A percentile compares a stretch with the other conserved stretches of the same genome.
Evolutionary conservation across 2,329 filamentous ascomycete genomes (phyloP).

Genomic region (Botrytis tulipae): DNA sequence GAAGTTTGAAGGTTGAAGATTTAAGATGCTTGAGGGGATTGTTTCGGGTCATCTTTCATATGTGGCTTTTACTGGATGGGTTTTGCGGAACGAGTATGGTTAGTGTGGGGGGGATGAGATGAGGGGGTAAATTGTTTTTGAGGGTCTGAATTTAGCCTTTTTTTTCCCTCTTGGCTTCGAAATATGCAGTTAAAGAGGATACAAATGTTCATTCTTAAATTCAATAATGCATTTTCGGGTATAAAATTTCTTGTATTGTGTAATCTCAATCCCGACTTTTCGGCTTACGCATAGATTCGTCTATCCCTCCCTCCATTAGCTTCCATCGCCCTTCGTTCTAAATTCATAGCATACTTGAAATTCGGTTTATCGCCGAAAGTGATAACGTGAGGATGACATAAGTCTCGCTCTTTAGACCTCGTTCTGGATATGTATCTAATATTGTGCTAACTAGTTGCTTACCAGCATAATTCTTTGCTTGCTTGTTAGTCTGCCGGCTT

Average conservation of each 20-base stretch:
- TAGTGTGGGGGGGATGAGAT: not conserved
- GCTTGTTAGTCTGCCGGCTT: not conserved
- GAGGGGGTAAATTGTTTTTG: not conserved
- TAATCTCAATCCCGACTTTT: not conserved
- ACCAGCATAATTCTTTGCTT: not conserved
- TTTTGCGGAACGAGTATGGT: not conserved
- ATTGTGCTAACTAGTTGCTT: not conserved
- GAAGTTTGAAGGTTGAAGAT: not conserved
- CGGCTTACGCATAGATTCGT: not conserved
- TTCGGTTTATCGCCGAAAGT: not conserved
- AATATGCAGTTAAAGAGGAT: not conserved
- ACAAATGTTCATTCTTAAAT: not conserved
- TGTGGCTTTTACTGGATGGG: not conserved
- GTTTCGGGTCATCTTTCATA: not conserved
- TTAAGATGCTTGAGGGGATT: not conserved
- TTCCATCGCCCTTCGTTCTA: not conserved
- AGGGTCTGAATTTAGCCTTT: not conserved
- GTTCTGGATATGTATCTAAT: not conserved
- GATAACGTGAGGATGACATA: not conserved
- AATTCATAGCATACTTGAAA: not conserved
- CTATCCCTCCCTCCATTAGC: not conserved
- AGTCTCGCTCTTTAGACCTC: not conserved
- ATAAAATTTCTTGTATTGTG: not conserved
- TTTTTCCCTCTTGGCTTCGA: not conserved
- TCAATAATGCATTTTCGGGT: not conserved